These are phyloP conservation scores for Candida mesenterica DNA, from an alignment of 1,139 yeast species.

Conservation along the genomic window DNA sequence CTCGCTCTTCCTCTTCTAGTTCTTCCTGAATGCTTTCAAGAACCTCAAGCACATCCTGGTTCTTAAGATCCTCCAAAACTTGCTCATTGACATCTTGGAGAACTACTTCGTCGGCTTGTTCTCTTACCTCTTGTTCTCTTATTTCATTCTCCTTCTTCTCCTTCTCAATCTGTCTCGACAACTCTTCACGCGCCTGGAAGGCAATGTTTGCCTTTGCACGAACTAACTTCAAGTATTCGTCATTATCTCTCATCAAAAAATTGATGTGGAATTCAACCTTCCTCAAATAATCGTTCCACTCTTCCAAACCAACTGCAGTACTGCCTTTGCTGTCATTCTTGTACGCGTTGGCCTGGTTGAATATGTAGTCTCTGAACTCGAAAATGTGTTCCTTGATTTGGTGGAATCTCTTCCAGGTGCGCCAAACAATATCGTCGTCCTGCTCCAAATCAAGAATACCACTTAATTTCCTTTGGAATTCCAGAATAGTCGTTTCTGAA, in stretches of 20 bases:
- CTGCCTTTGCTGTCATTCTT: conserved; percentile 20
- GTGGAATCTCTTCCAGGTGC: conserved; percentile 67
- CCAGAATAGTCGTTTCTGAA: conserved; percentile 63
- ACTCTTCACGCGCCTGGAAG: conserved; percentile 67
- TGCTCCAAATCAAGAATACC: conserved; percentile 26
- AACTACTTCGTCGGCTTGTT: background rate
- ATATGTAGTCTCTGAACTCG: conserved; percentile 56
- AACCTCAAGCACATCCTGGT: background rate
- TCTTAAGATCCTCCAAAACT: conserved; percentile 1
- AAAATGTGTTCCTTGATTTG: conserved; percentile 54
- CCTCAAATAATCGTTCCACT: conserved; percentile 50
- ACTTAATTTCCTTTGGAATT: conserved; percentile 43
- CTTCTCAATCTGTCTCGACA: conserved; percentile 12
- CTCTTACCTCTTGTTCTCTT: background rate
- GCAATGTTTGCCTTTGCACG: conserved; percentile 82
- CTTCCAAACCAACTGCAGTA: conserved; percentile 36
- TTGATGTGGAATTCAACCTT: conserved; percentile 62
- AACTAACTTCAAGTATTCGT: conserved; percentile 65
- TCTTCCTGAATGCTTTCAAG: background rate
- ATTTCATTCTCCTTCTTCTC: background rate
- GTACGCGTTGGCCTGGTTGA: conserved; percentile 42
- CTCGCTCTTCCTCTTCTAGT: conserved; percentile 1
- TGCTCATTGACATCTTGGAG: background rate
- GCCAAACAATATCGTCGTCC: conserved; percentile 47
- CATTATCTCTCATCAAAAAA: conserved; percentile 64